These are phyloP conservation scores for Cryptococcus sp. DNA, from an alignment of 1,284 basidiomycete genomes.

Conservation along the genomic window DNA sequence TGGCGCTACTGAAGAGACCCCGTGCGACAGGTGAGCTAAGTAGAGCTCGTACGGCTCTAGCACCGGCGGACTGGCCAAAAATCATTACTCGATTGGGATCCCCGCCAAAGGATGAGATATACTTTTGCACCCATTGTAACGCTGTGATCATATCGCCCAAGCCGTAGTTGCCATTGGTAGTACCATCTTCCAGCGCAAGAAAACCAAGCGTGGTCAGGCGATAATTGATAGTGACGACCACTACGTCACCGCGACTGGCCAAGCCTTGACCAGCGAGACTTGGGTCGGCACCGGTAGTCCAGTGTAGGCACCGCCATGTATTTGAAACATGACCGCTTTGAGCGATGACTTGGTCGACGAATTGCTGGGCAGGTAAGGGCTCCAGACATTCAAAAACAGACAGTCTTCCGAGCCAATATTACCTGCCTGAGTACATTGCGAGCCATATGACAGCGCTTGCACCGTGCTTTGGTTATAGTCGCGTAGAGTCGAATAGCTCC, in stretches of 20 bases:
- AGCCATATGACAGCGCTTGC: constrained; percentile 46
- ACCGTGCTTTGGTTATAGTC: constrained; percentile 37
- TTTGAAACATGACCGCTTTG: background rate
- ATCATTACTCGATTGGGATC: constrained; percentile 48
- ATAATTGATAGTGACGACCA: constrained; percentile 64
- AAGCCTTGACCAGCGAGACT: constrained; percentile 56
- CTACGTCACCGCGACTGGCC: constrained; percentile 53
- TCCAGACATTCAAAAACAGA: background rate
- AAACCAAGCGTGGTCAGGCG: constrained; percentile 57
- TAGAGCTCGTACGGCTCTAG: constrained; percentile 52
- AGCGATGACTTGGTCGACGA: background rate
- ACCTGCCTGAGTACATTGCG: constrained; percentile 43
- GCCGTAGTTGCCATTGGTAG: constrained; percentile 57
- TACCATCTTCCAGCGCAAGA: constrained; percentile 51
- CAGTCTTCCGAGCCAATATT: constrained; percentile 5
- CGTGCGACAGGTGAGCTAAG: constrained; percentile 55
- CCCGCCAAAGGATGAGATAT: constrained; percentile 47
- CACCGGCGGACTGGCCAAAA: constrained; percentile 65
- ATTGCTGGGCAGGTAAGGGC: constrained; percentile 5
- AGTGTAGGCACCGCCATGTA: background rate
- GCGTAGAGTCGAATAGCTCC: constrained; percentile 45
- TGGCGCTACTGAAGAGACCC: constrained; percentile 57
- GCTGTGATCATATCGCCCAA: constrained; percentile 50
- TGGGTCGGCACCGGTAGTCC: constrained; percentile 45
- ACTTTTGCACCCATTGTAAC: constrained; percentile 43